These are phyloP conservation scores for Immersiporthe knoxdaviesiana DNA, from an alignment of 2,329 filamentous ascomycete species.

Conservation along the genomic window DNA sequence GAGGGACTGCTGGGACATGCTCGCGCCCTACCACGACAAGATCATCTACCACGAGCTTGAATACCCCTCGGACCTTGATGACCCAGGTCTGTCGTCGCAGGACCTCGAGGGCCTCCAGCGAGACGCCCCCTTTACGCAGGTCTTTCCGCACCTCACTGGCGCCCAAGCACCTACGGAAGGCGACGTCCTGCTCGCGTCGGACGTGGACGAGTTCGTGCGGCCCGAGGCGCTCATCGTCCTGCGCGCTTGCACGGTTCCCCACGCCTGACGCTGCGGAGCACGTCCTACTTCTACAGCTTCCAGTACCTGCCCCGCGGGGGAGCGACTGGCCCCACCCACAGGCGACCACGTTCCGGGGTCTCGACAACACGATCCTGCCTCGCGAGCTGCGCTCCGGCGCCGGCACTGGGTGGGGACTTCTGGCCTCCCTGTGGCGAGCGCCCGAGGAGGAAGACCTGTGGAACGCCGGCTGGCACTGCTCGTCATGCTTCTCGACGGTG, in stretches of 20 bases:
- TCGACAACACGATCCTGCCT: slow-evolving; percentile 53
- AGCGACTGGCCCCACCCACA: slow-evolving; percentile 61
- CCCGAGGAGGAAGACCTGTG: slow-evolving; percentile 49
- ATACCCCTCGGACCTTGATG: slow-evolving; percentile 46
- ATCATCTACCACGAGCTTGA: slow-evolving; percentile 60
- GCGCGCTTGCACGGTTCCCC: slow-evolving; percentile 55
- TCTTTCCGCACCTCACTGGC: slow-evolving; percentile 52
- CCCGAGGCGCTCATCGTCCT: slow-evolving; percentile 53
- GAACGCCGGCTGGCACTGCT: slow-evolving; percentile 65
- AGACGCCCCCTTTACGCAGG: slow-evolving; percentile 61
- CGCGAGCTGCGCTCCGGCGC: slow-evolving; percentile 56
- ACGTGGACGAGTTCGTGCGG: slow-evolving; percentile 63
- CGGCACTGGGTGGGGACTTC: slow-evolving; percentile 36
- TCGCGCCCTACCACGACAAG: slow-evolving; percentile 58
- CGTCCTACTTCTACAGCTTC: slow-evolving; percentile 63
- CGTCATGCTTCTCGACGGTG: slow-evolving; percentile 61
- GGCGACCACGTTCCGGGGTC: slow-evolving; percentile 58
- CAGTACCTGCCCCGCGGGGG: slow-evolving; percentile 51
- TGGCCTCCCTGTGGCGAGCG: slow-evolving; percentile 41
- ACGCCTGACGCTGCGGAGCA: slow-evolving; percentile 54
- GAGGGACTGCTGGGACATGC: slow-evolving; percentile 54
- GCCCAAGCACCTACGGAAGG: slow-evolving; percentile 46
- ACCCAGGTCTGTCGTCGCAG: slow-evolving; percentile 45
- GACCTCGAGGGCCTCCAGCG: slow-evolving; percentile 57
- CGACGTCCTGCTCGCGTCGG: slow-evolving; percentile 62